Base-by-base conservation (phyloP, 2,329 filamentous ascomycete genomes). In the Aureobasidium sp. region DNA sequence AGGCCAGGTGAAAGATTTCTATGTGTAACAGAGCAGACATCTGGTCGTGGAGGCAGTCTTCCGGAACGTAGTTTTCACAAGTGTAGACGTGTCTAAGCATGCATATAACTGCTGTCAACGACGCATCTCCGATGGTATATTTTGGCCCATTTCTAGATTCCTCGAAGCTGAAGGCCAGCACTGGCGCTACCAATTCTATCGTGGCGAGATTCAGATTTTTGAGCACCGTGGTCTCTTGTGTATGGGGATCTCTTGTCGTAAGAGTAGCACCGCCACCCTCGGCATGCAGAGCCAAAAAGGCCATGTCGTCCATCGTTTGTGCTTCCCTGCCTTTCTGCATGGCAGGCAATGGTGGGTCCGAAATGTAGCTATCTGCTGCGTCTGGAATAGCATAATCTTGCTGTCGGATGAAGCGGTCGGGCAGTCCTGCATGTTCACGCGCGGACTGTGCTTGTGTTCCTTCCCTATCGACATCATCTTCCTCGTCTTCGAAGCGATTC, bases 41-140 rank as follows among this genome's bases (percentile, higher is more conserved):
- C 41, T 66, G 49, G 52, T 68, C 63, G 2, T 73, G 70, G 4
- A 60, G 49, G 9, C 64, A 55, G 11, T 64, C 62, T 8, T 57
- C 55, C 25, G 68, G 61, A 9, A 72, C 68, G 63, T 78, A 78
- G 53, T 68, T 68, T 42, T 73, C 73, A 5, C 70, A 72, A 25
- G 59, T 47, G 65, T 79, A 78, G 54, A 78, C 67, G 65, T 70
- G 78, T 59, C 76, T 72, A 10, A 78, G 66, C 47, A 80, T 73
- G 8, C 72, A 70, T 34, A 70, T 59, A 21, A 74, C 69, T 6
- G 73, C 71, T 11, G 64, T 62, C 6, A 65, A 50, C 3, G 73
- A 75, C 2, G 71, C 66, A 16, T 70, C 72, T 54, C 77, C 74
- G 34, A 79, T 71, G 58, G 70, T 73, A 39, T 75, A 70, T 55